A percentile compares a stretch with the other conserved stretches of the same genome.
phyloP scores from a whole-genome alignment of 176 grass and related monocot species.

The Rhipidocladum racemiflorum region DNA sequence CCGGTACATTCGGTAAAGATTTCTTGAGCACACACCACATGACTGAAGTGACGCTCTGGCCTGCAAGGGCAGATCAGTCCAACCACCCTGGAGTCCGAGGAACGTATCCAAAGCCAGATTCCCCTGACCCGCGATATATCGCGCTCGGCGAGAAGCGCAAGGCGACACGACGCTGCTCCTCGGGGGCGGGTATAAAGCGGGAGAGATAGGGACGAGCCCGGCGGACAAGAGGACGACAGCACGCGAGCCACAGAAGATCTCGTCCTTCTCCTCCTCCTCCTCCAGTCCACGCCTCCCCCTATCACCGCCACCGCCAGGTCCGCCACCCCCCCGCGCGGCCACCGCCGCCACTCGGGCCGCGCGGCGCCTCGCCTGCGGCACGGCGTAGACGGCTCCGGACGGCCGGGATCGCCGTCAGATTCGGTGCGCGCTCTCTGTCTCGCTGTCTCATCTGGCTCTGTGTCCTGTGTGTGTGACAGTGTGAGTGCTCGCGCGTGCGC shows the following conservation, averaged over 20 bases:
- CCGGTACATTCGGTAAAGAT: background rate
- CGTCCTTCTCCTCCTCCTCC: background rate
- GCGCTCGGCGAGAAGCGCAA: background rate
- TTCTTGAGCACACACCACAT: background rate
- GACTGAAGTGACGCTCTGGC: background rate
- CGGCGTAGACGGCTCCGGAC: background rate
- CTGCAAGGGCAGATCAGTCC: constrained; percentile 12
- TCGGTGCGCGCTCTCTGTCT: background rate
- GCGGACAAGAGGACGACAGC: constrained; percentile 21
- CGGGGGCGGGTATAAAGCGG: background rate
- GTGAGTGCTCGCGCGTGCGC: background rate
- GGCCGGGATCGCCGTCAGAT: background rate
- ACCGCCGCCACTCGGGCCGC: background rate
- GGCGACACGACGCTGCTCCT: background rate
- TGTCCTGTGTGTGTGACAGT: background rate
- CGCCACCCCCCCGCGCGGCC: background rate
- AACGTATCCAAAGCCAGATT: background rate
- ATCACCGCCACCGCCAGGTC: background rate
- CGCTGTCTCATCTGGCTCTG: background rate
- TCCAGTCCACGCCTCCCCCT: background rate
- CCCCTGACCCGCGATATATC: background rate
- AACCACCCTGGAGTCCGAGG: background rate
- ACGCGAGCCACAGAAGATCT: constrained; percentile 25
- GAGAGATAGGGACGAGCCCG: constrained; percentile 1
- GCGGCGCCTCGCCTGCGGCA: background rate